Conservation (phyloP, 2,329 filamentous ascomycete species). For the Fusarium staphyleae region DNA sequence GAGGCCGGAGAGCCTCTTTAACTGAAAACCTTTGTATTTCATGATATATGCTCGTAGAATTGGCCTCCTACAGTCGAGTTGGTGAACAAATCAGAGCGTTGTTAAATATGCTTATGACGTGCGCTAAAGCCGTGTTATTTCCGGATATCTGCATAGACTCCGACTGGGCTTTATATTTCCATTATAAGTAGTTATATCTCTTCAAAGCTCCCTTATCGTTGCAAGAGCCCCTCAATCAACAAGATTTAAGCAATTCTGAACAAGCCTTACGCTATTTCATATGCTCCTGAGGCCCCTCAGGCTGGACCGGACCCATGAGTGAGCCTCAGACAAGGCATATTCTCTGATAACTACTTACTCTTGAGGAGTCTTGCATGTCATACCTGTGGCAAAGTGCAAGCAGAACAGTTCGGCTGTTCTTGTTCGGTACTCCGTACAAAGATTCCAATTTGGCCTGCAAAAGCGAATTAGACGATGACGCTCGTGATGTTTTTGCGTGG, state of each 20-base stretch:
- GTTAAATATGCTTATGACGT: conserved; percentile 25
- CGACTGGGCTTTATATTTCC: too few relatives aligned
- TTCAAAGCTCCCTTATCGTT: too few relatives aligned
- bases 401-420: conserved; percentile 5
- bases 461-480: too few relatives aligned
- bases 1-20: not conserved
- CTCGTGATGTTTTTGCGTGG: too few relatives aligned
- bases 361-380: not conserved
- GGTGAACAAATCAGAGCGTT: conserved; percentile 22
- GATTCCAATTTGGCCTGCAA: too few relatives aligned
- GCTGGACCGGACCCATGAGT: not conserved
- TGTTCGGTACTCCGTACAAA: too few relatives aligned
- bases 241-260: too few relatives aligned
- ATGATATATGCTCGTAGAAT: not conserved
- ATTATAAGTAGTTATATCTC: too few relatives aligned
- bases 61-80: not conserved
- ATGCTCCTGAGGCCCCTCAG: too few relatives aligned
- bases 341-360: conserved; percentile 6
- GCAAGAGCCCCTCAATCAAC: too few relatives aligned
- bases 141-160: not conserved
- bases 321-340: conserved; percentile 6
- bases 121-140: conserved; percentile 12
- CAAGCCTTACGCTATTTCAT: too few relatives aligned
- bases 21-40: not conserved
- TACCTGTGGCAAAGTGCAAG: conserved; percentile 1